phyloP scores from a whole-genome alignment of 2,329 filamentous ascomycete genomes.

The Paracoccidioides brasiliensis region DNA sequence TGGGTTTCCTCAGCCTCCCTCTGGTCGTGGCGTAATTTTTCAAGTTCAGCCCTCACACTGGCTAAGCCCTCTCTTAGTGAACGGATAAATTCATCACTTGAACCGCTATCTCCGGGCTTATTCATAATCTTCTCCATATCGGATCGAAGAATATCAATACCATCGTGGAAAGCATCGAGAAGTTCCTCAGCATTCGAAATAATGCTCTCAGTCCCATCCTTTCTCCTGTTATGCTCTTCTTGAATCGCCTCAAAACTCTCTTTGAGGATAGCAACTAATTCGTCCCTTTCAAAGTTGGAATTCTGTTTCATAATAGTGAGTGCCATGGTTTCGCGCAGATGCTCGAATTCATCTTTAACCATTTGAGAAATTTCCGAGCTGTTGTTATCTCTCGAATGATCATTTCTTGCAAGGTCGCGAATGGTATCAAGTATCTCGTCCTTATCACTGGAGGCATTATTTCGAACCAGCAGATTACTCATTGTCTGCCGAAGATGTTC shows the following conservation, averaged over 20 bases:
- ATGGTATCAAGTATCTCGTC: conserved; percentile 50
- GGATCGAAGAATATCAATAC: conserved; percentile 59
- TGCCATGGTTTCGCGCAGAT: conserved; percentile 45
- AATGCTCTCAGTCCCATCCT: conserved; percentile 40
- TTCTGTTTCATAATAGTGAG: conserved; percentile 38
- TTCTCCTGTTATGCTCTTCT: conserved; percentile 41
- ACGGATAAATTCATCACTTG: conserved; percentile 80
- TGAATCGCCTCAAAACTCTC: conserved; percentile 33
- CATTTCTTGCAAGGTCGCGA: conserved; percentile 33
- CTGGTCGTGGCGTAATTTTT: conserved; percentile 52
- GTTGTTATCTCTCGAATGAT: conserved; percentile 23
- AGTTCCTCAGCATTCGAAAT: conserved; percentile 44
- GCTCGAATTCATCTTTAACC: conserved; percentile 48
- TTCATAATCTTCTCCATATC: conserved; percentile 64
- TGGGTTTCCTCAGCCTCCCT: conserved; percentile 38
- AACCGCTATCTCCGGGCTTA: conserved; percentile 68
- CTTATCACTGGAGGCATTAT: conserved; percentile 42
- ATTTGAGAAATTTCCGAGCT: conserved; percentile 35
- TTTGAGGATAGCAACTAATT: conserved; percentile 45
- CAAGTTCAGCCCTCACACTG: conserved; percentile 63
- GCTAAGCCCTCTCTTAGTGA: conserved; percentile 73
- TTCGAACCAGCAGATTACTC: conserved; percentile 53
- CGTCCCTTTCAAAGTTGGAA: conserved; percentile 43
- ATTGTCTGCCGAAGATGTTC: conserved; percentile 69
- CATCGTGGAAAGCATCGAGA: conserved; percentile 50